Evolutionary conservation across 768 basidiomycete genomes (phyloP), one percentile per base, ranked within the genome.

Genomic region (Cystofilobasidium bisporidii): DNA sequence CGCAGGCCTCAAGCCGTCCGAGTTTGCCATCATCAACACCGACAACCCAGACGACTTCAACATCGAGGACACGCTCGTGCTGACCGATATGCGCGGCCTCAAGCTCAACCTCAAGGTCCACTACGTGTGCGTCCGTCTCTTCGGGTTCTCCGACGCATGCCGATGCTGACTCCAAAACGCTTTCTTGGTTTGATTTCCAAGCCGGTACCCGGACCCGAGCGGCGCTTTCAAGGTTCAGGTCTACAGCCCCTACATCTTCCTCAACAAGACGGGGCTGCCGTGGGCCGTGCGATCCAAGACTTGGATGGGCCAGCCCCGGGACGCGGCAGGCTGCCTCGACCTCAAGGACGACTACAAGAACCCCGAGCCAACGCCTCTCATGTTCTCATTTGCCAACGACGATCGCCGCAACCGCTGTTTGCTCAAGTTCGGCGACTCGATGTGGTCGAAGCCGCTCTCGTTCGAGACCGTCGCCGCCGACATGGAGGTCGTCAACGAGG

Each of bases 211-310:
- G 10, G 84, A 96, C 61, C 87, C 93, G 9, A 96, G 93, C 1
- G 92, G 93, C 28, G 91, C 93, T 1, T 93, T 96, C 82, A 91
- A 88, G 77, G 89, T 96, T 0, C 94, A 98, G 76, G 84, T 99
- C 55, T 98, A 89, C 75, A 85, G 84, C 70, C 92, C 93, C 3
- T 98, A 87, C 74, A 79, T 98, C 61, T 78, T 98, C 48, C 76
- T 94, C 76, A 99, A 99, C 79, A 97, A 96, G 80, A 92, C 92
- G 0, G 87, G 86, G 10, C 77, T 92, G 41, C 86, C 91, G 2
- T 94, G 94, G 73, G 80, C 79, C 15, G 80, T 92, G 36, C 85
- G 82, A 69, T 86, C 86, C 4, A 80, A 80, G 71, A 73, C 76
- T 0, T 79, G 79, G 76, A 74, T 79, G n/a, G 84, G 85, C 17